Evolutionary conservation across 805 yeast species (phyloP).

Genomic region (Metschnikowia drakensbergensis): DNA sequence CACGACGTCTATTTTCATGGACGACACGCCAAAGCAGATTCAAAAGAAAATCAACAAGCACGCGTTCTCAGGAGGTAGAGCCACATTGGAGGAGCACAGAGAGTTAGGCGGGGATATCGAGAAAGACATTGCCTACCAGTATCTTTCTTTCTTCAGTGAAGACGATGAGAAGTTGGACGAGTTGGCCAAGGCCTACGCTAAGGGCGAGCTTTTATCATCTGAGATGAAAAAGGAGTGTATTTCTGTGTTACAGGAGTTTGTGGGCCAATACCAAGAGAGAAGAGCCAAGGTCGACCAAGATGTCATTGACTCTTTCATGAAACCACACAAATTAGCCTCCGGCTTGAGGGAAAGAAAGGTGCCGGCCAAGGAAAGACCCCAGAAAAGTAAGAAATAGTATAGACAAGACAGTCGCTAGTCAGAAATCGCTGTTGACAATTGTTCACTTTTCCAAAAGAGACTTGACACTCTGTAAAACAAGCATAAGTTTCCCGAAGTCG

Average conservation of each 20-base stretch:
- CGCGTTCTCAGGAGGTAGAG: slow-evolving; percentile 94
- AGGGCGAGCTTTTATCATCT: slow-evolving; percentile 84
- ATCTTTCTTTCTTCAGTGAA: slow-evolving; percentile 80
- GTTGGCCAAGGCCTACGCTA: slow-evolving; percentile 60
- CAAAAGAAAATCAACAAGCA: slow-evolving; percentile 93
- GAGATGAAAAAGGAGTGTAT: slow-evolving; percentile 90
- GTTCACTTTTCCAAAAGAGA: neutral
- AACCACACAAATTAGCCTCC: slow-evolving; percentile 73
- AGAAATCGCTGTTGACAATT: neutral
- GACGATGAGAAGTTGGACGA: slow-evolving; percentile 76
- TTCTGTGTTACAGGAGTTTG: slow-evolving; percentile 73
- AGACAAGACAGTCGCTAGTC: neutral
- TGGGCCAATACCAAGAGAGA: slow-evolving; percentile 75
- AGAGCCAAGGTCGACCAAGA: slow-evolving; percentile 64
- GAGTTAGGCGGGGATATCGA: slow-evolving; percentile 90
- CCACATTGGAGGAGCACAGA: slow-evolving; percentile 86
- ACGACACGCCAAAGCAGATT: slow-evolving; percentile 88
- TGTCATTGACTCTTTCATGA: slow-evolving; percentile 66
- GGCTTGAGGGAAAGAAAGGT: slow-evolving; percentile 74
- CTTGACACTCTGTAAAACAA: slow-evolving; percentile 33
- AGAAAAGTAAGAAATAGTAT: slow-evolving; percentile 37
- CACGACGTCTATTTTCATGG: slow-evolving; percentile 89
- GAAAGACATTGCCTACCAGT: slow-evolving; percentile 92
- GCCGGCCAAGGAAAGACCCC: slow-evolving; percentile 52
- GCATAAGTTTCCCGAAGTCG: slow-evolving; percentile 46